Percentiles rank a stretch among this genome's conserved stretches.
Evolutionary conservation across 768 basidiomycete species (phyloP).

Genomic region (Clitopilus passeckerianus): DNA sequence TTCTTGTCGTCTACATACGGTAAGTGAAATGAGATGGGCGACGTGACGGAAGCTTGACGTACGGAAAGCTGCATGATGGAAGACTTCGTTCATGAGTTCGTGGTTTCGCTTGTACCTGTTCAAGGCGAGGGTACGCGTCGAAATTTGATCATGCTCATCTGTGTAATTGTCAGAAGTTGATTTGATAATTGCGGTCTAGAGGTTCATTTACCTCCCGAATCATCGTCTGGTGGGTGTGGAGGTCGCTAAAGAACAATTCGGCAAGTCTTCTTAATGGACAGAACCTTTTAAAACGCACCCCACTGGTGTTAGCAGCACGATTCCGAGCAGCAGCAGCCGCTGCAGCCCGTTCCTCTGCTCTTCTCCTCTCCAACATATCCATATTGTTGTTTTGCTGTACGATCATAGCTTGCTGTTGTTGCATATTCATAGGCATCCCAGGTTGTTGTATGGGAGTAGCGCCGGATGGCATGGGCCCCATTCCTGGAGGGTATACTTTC

Average conservation of each 20-base stretch:
- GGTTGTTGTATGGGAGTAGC: constrained; percentile 24
- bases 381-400: constrained; percentile 70
- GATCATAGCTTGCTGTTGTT: constrained; percentile 58
- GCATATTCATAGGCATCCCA: constrained; percentile 29
- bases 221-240: constrained; percentile 47
- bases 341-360: constrained; percentile 51
- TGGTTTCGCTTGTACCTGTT: constrained; percentile 77
- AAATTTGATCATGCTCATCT: constrained; percentile 70
- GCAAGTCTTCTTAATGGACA: constrained; percentile 1
- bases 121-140: constrained; percentile 66
- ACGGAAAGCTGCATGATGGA: constrained; percentile 70
- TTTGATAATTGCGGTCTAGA: too few species aligned
- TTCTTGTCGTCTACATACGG: constrained; percentile 38
- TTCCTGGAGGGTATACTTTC: constrained; percentile 44
- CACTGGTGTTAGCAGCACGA: background rate
- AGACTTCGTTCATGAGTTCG: constrained; percentile 81
- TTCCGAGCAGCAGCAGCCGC: background rate
- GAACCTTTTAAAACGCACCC: constrained; percentile 26
- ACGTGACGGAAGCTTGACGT: constrained; percentile 1
- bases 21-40: background rate
- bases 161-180: background rate
- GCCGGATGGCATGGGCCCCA: constrained; percentile 21
- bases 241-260: constrained; percentile 23
- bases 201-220: constrained; percentile 50
- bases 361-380: constrained; percentile 60